Conservation (phyloP, 176 grass and related monocot genomes). For the Tillandsia leiboldiana region DNA sequence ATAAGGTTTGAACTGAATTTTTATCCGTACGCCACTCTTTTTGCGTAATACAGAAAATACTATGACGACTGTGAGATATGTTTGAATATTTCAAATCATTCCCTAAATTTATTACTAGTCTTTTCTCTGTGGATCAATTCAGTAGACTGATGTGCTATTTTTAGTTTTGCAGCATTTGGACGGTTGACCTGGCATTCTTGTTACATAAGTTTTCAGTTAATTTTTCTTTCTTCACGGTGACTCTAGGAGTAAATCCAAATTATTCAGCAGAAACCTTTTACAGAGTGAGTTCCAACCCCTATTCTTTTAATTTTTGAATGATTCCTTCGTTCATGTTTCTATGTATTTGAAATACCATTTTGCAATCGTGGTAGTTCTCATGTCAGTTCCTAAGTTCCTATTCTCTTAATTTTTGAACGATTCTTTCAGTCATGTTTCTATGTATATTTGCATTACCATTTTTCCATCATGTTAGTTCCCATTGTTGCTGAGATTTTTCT, state of each 20-base stretch:
- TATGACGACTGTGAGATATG: not conserved
- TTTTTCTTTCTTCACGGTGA: slow-evolving; percentile 92
- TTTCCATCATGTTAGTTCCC: too few relatives aligned
- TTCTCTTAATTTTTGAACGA: not conserved
- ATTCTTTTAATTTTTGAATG: not conserved
- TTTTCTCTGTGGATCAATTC: not conserved
- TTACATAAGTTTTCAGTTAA: slow-evolving; percentile 74
- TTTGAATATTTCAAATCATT: not conserved
- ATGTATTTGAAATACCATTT: not conserved
- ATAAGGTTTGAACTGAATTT: too few relatives aligned
- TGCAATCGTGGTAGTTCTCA: not conserved
- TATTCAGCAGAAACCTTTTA: slow-evolving; percentile 85
- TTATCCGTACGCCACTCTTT: too few relatives aligned
- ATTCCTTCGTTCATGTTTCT: not conserved
- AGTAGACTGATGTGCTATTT: slow-evolving; percentile 11
- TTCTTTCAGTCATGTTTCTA: not conserved
- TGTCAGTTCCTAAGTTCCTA: slow-evolving; percentile 15
- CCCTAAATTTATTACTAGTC: not conserved
- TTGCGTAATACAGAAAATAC: too few relatives aligned
- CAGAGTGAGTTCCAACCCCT: slow-evolving; percentile 33
- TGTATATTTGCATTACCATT: not conserved
- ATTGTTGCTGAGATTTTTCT: not conserved
- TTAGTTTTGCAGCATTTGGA: slow-evolving; percentile 61
- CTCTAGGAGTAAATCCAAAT: slow-evolving; percentile 73
- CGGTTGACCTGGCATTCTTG: slow-evolving; percentile 77